These are phyloP conservation scores for Cinnamomum micranthum DNA, from an alignment of 164 flowering plant genomes.

Conservation along the genomic window DNA sequence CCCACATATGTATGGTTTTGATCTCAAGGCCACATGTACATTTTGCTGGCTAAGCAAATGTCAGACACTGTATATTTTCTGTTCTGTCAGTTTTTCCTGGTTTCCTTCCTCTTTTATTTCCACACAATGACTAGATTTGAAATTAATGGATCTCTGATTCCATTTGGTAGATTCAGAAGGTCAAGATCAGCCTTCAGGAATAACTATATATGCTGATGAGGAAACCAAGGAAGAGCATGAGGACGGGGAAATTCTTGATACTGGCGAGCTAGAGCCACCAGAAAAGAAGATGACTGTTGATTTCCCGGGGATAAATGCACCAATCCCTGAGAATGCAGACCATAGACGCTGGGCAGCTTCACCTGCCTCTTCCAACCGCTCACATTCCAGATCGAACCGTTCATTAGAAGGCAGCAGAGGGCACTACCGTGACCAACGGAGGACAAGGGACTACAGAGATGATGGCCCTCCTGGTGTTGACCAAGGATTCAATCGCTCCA, in stretches of 20 bases:
- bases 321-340: slow-evolving; percentile 85
- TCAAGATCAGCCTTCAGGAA: slow-evolving; percentile 78
- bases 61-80: no score
- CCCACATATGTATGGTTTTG: background rate
- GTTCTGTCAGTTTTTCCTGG: no score
- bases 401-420: slow-evolving; percentile 38
- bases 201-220: slow-evolving; percentile 68
- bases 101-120: background rate
- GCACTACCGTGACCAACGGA: slow-evolving; percentile 37
- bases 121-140: background rate
- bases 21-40: background rate
- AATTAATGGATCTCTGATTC: background rate
- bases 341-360: slow-evolving; percentile 56
- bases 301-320: slow-evolving; percentile 93
- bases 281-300: slow-evolving; percentile 60
- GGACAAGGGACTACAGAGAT: slow-evolving; percentile 47
- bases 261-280: slow-evolving; percentile 24
- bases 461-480: slow-evolving; percentile 63
- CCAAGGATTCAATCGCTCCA: slow-evolving; percentile 26
- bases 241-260: slow-evolving; percentile 72
- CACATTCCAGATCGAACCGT: slow-evolving; percentile 29
- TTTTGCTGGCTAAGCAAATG: no score
- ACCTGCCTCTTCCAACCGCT: slow-evolving; percentile 23
- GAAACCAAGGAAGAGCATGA: slow-evolving; percentile 45
- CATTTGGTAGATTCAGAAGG: slow-evolving; percentile 37